These are phyloP conservation scores for Paxillus rubicundulus DNA, from an alignment of 768 basidiomycete species.

Conservation along the genomic window DNA sequence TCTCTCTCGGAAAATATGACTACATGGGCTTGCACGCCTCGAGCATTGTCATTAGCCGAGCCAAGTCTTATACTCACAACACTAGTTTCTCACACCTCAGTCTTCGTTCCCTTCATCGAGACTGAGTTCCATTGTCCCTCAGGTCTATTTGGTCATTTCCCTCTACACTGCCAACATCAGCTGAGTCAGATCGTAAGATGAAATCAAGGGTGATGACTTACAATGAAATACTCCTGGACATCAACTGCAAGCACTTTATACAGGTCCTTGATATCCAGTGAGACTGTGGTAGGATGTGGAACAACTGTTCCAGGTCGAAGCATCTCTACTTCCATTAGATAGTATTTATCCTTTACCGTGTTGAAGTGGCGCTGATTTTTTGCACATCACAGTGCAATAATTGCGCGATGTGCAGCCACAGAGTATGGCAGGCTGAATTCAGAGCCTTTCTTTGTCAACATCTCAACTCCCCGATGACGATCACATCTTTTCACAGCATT, in stretches of 20 bases:
- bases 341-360: constrained; percentile 21
- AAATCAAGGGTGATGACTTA: neutral
- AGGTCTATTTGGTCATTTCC: too few relatives aligned
- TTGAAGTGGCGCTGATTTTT: constrained; percentile 23
- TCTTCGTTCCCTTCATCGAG: too few relatives aligned
- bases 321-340: constrained; percentile 26
- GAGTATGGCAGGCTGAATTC: neutral
- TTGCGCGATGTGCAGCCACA: constrained; percentile 15
- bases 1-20: too few relatives aligned
- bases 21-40: too few relatives aligned
- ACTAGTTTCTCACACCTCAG: too few relatives aligned
- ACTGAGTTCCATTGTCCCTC: too few relatives aligned
- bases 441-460: too few relatives aligned
- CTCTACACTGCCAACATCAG: neutral
- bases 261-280: constrained; percentile 15
- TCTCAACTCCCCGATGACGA: too few relatives aligned
- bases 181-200: too few relatives aligned
- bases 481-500: too few relatives aligned
- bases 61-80: too few relatives aligned
- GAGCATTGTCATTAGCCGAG: too few relatives aligned
- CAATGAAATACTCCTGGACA: constrained; percentile 19
- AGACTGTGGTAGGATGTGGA: constrained; percentile 24
- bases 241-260: constrained; percentile 11
- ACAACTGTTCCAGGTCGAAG: constrained; percentile 26
- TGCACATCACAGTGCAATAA: constrained; percentile 28